phyloP scores from a whole-genome alignment of 148 eudicot species.

The Bassia scoparia region DNA sequence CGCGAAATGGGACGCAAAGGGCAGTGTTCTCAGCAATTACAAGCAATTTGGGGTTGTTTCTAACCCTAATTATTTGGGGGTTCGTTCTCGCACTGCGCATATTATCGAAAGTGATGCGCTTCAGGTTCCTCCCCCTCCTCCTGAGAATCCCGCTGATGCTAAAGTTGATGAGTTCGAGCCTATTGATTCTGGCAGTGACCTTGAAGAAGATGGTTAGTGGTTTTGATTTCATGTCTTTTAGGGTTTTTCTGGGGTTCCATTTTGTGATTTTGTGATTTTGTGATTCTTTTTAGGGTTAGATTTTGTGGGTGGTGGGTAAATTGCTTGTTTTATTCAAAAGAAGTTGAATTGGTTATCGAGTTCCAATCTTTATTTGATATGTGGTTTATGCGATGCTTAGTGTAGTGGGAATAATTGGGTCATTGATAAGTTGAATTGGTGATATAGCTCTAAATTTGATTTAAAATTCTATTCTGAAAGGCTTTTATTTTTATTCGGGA shows the following conservation, averaged over 20 bases:
- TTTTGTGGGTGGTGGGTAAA: too few relatives aligned
- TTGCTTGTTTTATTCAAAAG: too few relatives aligned
- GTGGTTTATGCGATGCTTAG: neutral
- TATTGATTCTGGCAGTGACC: constrained; percentile 75
- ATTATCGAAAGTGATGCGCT: constrained; percentile 66
- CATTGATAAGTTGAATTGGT: neutral
- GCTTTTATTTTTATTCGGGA: neutral
- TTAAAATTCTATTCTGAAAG: neutral
- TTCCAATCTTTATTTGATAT: neutral
- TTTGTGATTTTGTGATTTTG: neutral
- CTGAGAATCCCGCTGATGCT: constrained; percentile 17
- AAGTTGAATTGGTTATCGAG: too few relatives aligned
- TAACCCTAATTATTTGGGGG: constrained; percentile 75
- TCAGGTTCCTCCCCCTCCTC: constrained; percentile 49
- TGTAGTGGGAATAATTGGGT: neutral
- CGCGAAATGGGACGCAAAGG: constrained; percentile 74
- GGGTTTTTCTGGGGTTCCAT: neutral
- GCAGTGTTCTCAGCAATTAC: constrained; percentile 69
- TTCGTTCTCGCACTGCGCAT: constrained; percentile 58
- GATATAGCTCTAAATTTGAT: neutral
- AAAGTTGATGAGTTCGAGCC: constrained; percentile 47
- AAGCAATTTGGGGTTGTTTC: constrained; percentile 87
- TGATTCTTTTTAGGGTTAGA: neutral
- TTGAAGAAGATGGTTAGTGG: constrained; percentile 87
- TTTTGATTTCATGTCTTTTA: neutral